Evolutionary conservation across 139 green algal species (phyloP), one percentile per base, ranked within the genome.

Genomic region (Desmodesmus armatus): DNA sequence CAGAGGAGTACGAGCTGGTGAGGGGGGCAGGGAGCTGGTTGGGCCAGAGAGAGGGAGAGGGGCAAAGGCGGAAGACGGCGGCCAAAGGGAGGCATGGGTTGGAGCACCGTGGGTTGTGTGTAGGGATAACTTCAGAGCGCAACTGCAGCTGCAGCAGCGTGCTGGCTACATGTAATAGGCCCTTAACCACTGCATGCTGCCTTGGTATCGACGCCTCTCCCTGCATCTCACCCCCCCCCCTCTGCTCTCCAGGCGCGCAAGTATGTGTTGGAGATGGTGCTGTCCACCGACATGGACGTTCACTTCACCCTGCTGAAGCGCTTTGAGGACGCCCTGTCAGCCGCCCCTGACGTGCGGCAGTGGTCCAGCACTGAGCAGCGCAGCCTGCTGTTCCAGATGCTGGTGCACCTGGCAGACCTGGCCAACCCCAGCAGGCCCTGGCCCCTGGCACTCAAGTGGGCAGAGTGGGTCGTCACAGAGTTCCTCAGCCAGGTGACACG

Each of bases 201-300:
- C n/a, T n/a, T n/a, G n/a, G n/a, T n/a, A n/a, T n/a, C n/a, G n/a
- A n/a, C n/a, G n/a, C n/a, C n/a, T n/a, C n/a, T n/a, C n/a, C n/a
- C n/a, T n/a, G n/a, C 51, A 17, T n/a, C n/a, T n/a, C n/a, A n/a
- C 63, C 29, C 21, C 9, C 43, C 25, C 53, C 55, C 35, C 75
- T 82, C 29, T 67, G 29, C 43, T 15, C 29, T 75, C 37, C 60
- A 84, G 78, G 25, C 76, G 62, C 90, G 91, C 53, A 87, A 89
- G 70, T 85, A 93, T 7, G 90, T 94, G 63, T 82, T 94, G n/a
- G 89, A 91, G 70, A 90, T 89, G 70, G 91, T 94, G 41, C 75
- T 94, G 67, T 88, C 88, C 4, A 94, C 91, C 5, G 91, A 94
- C 90, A 94, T 94, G 90, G 91, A 89, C n/a, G 88, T 93, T 80